Percentiles rank a stretch among this genome's conserved stretches.
Evolutionary conservation across 495 filamentous ascomycete species (phyloP).

Genomic region (Aspergillus saccharolyticus): DNA sequence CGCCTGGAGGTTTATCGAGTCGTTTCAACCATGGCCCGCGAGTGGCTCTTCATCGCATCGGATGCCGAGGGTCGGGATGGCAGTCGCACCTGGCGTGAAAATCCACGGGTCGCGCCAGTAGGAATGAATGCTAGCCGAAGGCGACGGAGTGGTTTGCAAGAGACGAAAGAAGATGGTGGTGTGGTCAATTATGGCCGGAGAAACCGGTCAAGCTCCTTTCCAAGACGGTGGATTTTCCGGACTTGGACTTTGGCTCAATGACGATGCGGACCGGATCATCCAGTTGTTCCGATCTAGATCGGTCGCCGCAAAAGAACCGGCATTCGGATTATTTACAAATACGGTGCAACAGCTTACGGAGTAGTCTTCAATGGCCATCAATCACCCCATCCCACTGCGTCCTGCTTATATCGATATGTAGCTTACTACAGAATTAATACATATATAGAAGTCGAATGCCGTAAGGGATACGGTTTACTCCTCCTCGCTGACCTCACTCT

Average conservation of each 20-base stretch:
- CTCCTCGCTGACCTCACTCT: conserved; percentile 49
- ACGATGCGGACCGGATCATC: conserved; percentile 14
- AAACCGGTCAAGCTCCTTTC: background rate
- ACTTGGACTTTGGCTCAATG: background rate
- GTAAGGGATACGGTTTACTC: conserved; percentile 30
- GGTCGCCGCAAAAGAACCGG: background rate
- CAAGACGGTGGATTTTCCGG: background rate
- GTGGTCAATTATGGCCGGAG: background rate
- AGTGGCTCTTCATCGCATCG: conserved; percentile 25
- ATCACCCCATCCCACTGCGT: background rate
- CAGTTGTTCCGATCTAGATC: conserved; percentile 24
- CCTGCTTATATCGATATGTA: conserved; percentile 2
- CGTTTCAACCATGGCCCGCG: conserved; percentile 20
- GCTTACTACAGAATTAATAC: background rate
- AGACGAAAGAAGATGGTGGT: background rate
- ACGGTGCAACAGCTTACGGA: background rate
- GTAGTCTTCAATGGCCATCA: background rate
- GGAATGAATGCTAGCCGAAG: background rate
- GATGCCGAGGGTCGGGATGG: conserved; percentile 1
- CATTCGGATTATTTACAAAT: conserved; percentile 9
- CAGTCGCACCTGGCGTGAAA: conserved; percentile 9
- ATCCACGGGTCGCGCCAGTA: background rate
- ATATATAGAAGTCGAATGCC: background rate
- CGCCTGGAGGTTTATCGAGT: background rate
- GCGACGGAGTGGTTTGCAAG: background rate